Evolutionary conservation across 208 protist genomes (phyloP), one percentile per base, ranked within the genome.

Genomic region (Leishmania mexicana): DNA sequence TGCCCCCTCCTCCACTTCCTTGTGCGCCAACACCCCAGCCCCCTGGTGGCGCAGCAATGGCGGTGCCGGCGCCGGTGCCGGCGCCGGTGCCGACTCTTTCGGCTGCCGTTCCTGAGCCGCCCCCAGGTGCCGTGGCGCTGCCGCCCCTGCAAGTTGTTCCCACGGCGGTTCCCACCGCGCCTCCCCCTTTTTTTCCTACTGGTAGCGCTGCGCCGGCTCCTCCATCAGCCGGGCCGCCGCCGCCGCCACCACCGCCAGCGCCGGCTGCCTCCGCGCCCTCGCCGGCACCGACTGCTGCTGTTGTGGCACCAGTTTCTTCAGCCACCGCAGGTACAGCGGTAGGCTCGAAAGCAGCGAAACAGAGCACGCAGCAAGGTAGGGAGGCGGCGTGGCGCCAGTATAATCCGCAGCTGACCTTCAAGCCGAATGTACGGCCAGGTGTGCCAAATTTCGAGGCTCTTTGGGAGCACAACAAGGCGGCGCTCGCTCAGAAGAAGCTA

Each of bases 361-460:
- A 21, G 73, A 62, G 35, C 31, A 65, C 40, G 67, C 67, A 71
- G 60, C 38, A 78, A 19, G 79, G 80, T 10, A 62, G 38, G 42
- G 79, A 85, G 62, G 77, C 54, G 24, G 19, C 65, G 45, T 71
- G 64, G 78, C 75, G 67, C 35, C 83, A 78, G 49, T 86, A 83
- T 84, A 94, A 94, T 67, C 84, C 79, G 5, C 88, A 94, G 75
- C 88, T 93, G 10, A 95, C 91, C 53, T 98, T 98, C 81, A 87
- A 89, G 74, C 95, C 95, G 15, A 87, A 91, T 47, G 85, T 98
- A 45, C 87, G 85, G 42, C 88, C 87, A 24, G 93, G 92, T 35
- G 92, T 98, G 62, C 95, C 95, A 3, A 83, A 96, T 84, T 98
- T 96, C 76, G 83, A 92, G 42, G 73, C 67, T 35, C 74, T 98